These are phyloP conservation scores for Sporothrix sp. DNA, from an alignment of 2,329 filamentous ascomycete species.

Conservation along the genomic window DNA sequence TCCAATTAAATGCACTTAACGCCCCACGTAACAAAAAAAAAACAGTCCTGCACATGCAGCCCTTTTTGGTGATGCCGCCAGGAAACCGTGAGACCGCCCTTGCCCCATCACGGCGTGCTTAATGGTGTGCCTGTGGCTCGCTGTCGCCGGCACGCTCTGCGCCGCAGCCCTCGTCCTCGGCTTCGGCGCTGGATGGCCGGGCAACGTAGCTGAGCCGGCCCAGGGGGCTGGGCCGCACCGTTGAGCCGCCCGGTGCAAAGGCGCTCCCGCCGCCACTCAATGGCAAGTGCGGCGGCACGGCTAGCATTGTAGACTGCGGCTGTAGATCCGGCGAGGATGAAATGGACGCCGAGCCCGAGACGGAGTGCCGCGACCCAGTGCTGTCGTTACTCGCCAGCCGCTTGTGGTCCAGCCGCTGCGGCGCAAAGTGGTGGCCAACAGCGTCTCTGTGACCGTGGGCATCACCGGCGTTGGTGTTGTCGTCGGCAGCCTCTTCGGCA, in stretches of 20 bases:
- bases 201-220: conserved; percentile 27
- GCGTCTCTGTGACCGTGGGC: not conserved
- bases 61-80: too few relatives aligned
- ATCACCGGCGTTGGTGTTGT: conserved; percentile 5
- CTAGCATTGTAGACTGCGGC: conserved; percentile 20
- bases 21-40: too few relatives aligned
- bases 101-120: too few relatives aligned
- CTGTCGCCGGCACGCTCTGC: too few relatives aligned
- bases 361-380: conserved; percentile 15
- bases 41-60: too few relatives aligned
- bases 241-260: not conserved
- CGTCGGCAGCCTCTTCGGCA: conserved; percentile 3
- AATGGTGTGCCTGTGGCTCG: too few relatives aligned
- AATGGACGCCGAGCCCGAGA: conserved; percentile 12
- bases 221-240: conserved; percentile 29
- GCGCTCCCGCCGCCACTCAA: not conserved
- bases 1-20: too few relatives aligned
- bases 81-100: too few relatives aligned
- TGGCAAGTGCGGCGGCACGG: conserved; percentile 17
- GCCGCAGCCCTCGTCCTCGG: conserved; percentile 14
- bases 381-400: conserved; percentile 22
- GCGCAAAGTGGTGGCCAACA: not conserved
- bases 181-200: conserved; percentile 23
- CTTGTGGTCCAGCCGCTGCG: conserved; percentile 17
- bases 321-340: conserved; percentile 7